Percentiles rank a stretch among this genome's conserved stretches.
Evolutionary conservation across 1,139 yeast genomes (phyloP).

Genomic region (Debaryomyces sp.): DNA sequence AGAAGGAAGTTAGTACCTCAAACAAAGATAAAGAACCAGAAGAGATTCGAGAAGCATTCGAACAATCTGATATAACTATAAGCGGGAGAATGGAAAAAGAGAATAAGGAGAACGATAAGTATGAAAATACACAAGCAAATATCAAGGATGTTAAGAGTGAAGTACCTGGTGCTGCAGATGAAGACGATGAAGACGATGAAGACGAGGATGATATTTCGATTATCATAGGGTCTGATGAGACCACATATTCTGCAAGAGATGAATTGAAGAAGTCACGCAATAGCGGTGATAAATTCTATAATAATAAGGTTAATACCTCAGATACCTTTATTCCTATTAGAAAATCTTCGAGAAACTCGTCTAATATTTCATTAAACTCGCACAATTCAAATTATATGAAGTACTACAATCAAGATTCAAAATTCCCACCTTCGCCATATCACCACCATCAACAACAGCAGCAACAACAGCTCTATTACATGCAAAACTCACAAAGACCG

Average conservation of each 20-base stretch:
- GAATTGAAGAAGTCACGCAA: conserved; percentile 11
- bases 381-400: conserved; percentile 17
- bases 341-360: conserved; percentile 21
- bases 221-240: conserved; percentile 44
- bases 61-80: conserved; percentile 1
- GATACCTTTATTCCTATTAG: conserved; percentile 22
- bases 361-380: conserved; percentile 26
- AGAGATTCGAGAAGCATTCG: background rate
- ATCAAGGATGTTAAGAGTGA: conserved; percentile 4
- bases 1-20: background rate
- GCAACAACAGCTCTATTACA: conserved; percentile 17
- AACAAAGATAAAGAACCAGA: background rate
- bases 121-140: conserved; percentile 18
- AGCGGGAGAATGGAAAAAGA: conserved; percentile 2
- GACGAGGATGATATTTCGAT: conserved; percentile 48
- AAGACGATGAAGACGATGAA: conserved; percentile 29
- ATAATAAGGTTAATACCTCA: conserved; percentile 17
- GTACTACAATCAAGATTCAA: conserved; percentile 13
- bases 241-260: conserved; percentile 26
- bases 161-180: conserved; percentile 12
- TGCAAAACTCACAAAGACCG: conserved; percentile 7
- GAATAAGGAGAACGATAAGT: conserved; percentile 14
- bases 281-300: conserved; percentile 8
- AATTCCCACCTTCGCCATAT: conserved; percentile 21
- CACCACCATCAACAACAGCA: conserved; percentile 17